Conservation (phyloP, 75 land plant genomes). For the Pinus albicaulis region DNA sequence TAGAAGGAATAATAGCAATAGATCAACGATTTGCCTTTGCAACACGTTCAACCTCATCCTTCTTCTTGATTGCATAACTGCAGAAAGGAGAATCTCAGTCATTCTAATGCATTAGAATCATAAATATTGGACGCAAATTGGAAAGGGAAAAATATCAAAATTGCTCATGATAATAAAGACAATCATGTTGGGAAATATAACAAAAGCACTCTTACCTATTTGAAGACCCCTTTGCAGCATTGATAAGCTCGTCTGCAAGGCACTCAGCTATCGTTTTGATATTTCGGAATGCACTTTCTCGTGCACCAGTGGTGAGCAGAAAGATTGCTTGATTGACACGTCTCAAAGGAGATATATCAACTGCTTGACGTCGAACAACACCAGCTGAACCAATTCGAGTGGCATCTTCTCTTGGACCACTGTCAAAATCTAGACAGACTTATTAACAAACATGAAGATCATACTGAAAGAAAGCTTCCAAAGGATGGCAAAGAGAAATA, state of each 20-base stretch:
- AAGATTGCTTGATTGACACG: slow-evolving; percentile 64
- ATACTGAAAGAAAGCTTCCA: too few species aligned
- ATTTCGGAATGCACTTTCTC: slow-evolving; percentile 61
- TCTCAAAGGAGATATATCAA: slow-evolving; percentile 77
- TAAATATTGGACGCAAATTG: too few species aligned
- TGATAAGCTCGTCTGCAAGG: slow-evolving; percentile 65
- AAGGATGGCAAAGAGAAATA: too few species aligned
- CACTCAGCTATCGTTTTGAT: slow-evolving; percentile 66
- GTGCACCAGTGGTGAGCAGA: slow-evolving; percentile 61
- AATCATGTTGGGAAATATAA: too few species aligned
- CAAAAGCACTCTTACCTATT: slow-evolving; percentile 35
- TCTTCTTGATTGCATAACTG: slow-evolving; percentile 83
- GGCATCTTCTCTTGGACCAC: slow-evolving; percentile 85
- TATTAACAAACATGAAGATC: too few species aligned
- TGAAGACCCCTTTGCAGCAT: slow-evolving; percentile 70
- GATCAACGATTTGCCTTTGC: slow-evolving; percentile 78
- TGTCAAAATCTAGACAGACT: neutral
- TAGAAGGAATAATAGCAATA: neutral
- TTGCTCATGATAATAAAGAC: too few species aligned
- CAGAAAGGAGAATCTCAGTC: neutral
- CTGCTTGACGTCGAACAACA: slow-evolving; percentile 79
- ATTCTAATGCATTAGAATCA: too few species aligned
- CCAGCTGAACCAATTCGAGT: slow-evolving; percentile 84
- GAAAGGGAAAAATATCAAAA: too few species aligned
- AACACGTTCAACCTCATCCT: slow-evolving; percentile 79